phyloP scores from a whole-genome alignment of 306 rosid species.

The Castanopsis chinensis region DNA sequence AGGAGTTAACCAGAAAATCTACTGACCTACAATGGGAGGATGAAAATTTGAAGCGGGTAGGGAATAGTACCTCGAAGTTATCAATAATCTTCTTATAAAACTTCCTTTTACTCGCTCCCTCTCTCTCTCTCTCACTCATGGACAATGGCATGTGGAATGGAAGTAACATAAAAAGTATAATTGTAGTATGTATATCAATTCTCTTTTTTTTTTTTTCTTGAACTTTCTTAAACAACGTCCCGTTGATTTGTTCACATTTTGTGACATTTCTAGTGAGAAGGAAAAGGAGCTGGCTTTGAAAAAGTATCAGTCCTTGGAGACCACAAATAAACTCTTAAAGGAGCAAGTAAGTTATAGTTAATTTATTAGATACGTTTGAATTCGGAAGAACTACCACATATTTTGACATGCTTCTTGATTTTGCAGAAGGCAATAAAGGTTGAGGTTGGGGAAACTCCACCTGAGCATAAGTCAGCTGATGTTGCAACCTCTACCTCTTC shows the following conservation, averaged over 20 bases:
- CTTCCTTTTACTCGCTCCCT: slow-evolving; percentile 8
- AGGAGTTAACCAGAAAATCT: slow-evolving; percentile 77
- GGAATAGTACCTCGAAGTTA: slow-evolving; percentile 8
- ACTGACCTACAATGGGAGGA: slow-evolving; percentile 69
- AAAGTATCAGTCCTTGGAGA: slow-evolving; percentile 72
- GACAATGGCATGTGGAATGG: neutral
- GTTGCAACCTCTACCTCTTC: slow-evolving; percentile 39
- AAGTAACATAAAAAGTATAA: neutral
- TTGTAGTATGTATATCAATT: neutral
- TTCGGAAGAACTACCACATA: neutral
- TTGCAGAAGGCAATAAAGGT: slow-evolving; percentile 55
- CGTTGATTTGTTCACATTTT: slow-evolving; percentile 20
- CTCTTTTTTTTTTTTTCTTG: slow-evolving; percentile 19
- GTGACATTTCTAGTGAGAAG: slow-evolving; percentile 46
- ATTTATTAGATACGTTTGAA: slow-evolving; percentile 7
- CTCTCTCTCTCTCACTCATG: neutral
- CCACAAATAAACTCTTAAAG: slow-evolving; percentile 69
- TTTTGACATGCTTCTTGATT: slow-evolving; percentile 21
- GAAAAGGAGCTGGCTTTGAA: slow-evolving; percentile 75
- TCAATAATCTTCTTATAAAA: slow-evolving; percentile 14
- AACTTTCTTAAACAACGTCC: slow-evolving; percentile 6
- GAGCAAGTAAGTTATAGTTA: slow-evolving; percentile 55
- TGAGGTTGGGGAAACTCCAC: slow-evolving; percentile 44
- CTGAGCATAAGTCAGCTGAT: slow-evolving; percentile 34
- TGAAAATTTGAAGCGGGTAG: slow-evolving; percentile 70